Base-by-base conservation (phyloP, 176 grass and related monocot species). In the Triticum aestivum region DNA sequence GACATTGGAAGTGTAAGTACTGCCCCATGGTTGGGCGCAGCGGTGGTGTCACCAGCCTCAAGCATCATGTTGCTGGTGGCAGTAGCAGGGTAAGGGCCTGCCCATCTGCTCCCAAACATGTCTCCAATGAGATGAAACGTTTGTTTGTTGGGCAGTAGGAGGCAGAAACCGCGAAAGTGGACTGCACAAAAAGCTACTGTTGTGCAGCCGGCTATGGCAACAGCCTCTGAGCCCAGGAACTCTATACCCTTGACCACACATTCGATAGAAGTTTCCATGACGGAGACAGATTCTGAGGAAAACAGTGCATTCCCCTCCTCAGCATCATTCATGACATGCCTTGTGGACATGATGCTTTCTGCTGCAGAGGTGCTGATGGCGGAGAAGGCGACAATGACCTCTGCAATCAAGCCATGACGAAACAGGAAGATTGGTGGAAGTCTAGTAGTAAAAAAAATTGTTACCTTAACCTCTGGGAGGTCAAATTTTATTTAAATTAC, bases 291-390 rank as follows among this genome's bases (percentile, higher is more conserved):
- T 21, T 21, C 5, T 21, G 18, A 20, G 6, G 54, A 58, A 58
- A 8, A 8, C 18, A 15, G 14, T 52, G 49, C 49, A 17, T 17
- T 52, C 14, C 49, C 49, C 49, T 52, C 49, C 5, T 5, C 49
- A 17, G 14, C 49, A 52, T 52, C 49, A 52, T 52, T 52, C 49
- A 52, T 52, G 21, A 47, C 18, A 27, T 15, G 17, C 18, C 24
- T 20, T 32, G 73, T 33, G 4, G 73, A 76, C 29, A 33, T 11
- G 15, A 76, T 76, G 27, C 73, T 75, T 52, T 32, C 59, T 24
- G 88, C 84, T 23, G 86, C 83, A 5, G 77, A 87, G 49, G 38
- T 69, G 13, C 17, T 88, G 26, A 74, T 7, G 17, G 44, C 21
- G 29, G 77, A 92, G 66, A 68, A 91, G 80, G 32, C 85, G 41